A percentile compares a stretch with the other conserved stretches of the same genome.
These are phyloP conservation scores for Kwoniella dendrophila DNA, from an alignment of 768 basidiomycete genomes.

Conservation along the genomic window DNA sequence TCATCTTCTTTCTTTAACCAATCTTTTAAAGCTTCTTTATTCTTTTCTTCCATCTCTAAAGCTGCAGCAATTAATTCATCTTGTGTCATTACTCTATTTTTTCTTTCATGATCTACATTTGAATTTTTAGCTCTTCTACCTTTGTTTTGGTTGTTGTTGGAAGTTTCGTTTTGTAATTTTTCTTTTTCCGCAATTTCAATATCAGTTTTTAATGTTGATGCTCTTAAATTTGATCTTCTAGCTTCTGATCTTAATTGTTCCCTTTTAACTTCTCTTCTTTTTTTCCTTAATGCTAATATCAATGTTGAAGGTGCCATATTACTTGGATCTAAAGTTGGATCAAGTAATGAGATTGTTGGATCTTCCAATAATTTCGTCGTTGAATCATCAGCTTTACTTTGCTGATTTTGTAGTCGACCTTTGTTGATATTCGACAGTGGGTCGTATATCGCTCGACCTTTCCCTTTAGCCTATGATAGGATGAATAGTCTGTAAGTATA, in stretches of 20 bases:
- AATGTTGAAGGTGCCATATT: constrained; percentile 47
- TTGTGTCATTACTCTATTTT: constrained; percentile 42
- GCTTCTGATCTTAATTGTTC: constrained; percentile 35
- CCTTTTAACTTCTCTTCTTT: constrained; percentile 42
- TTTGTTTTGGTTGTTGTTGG: constrained; percentile 7
- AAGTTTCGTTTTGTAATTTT: constrained; percentile 24
- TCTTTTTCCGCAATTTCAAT: constrained; percentile 39
- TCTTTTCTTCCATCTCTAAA: constrained; percentile 51
- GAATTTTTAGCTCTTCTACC: constrained; percentile 41
- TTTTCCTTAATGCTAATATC: constrained; percentile 41
- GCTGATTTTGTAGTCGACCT: constrained; percentile 13
- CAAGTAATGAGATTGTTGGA: constrained; percentile 9
- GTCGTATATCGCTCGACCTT: constrained; percentile 39
- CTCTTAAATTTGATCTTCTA: constrained; percentile 41
- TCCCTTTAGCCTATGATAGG: constrained; percentile 42
- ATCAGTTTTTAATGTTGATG: constrained; percentile 46
- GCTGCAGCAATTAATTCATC: constrained; percentile 52
- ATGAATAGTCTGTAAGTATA: not conserved
- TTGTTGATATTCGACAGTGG: constrained; percentile 29
- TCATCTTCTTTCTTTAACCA: constrained; percentile 54
- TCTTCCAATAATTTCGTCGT: not conserved
- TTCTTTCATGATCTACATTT: constrained; percentile 40
- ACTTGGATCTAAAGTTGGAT: constrained; percentile 31
- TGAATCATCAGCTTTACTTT: constrained; percentile 15
- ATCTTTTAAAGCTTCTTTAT: constrained; percentile 45